phyloP scores from a whole-genome alignment of 1,284 basidiomycete species.

The Inonotus obliquus region DNA sequence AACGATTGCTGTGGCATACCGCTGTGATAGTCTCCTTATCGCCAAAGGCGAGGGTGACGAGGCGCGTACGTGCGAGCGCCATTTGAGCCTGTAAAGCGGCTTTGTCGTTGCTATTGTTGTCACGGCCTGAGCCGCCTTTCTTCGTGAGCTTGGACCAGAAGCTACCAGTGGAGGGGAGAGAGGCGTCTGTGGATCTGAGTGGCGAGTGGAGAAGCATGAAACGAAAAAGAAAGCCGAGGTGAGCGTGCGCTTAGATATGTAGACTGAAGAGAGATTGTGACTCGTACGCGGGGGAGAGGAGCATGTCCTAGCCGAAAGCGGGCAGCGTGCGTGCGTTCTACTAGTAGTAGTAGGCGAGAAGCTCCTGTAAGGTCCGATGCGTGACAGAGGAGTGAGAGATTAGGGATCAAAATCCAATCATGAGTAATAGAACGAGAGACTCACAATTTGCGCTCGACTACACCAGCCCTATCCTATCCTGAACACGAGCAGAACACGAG shows the following conservation, averaged over 20 bases:
- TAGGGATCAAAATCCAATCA: constrained; percentile 17
- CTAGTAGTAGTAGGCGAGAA: constrained; percentile 19
- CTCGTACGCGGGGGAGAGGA: constrained; percentile 74
- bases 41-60: constrained; percentile 73
- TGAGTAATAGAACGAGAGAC: constrained; percentile 14
- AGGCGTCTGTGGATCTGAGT: constrained; percentile 57
- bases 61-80: constrained; percentile 62
- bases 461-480: constrained; percentile 19
- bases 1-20: constrained; percentile 34
- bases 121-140: constrained; percentile 35
- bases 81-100: constrained; percentile 36
- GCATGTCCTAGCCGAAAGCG: constrained; percentile 41
- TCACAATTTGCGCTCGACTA: constrained; percentile 4
- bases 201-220: constrained; percentile 31
- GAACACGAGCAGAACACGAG: constrained; percentile 20
- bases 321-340: background rate
- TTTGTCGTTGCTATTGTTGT: constrained; percentile 48
- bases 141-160: constrained; percentile 41
- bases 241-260: constrained; percentile 17
- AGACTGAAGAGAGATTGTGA: constrained; percentile 22
- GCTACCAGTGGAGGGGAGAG: constrained; percentile 45
- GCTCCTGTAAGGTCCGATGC: constrained; percentile 18
- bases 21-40: constrained; percentile 80
- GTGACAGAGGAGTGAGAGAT: constrained; percentile 6
- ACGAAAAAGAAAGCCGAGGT: constrained; percentile 21